phyloP scores from a whole-genome alignment of 352 stramenopile species.

The Phytophthora fragariae region DNA sequence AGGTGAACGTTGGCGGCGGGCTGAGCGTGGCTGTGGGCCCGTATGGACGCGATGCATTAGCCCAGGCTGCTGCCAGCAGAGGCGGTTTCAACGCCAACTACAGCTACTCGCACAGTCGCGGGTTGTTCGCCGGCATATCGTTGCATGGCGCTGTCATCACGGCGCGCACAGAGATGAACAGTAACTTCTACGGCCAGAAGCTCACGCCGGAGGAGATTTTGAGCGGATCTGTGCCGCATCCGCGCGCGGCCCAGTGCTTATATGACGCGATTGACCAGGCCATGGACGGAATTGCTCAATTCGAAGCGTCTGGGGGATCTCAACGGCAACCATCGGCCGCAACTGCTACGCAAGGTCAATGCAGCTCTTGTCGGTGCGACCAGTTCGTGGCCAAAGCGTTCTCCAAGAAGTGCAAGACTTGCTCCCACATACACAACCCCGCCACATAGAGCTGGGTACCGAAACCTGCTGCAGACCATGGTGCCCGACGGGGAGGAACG shows the following conservation, averaged over 20 bases:
- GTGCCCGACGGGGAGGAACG: background rate
- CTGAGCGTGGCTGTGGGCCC: conserved; percentile 92
- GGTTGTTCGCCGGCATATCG: conserved; percentile 94
- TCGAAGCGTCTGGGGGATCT: conserved; percentile 44
- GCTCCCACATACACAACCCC: conserved; percentile 57
- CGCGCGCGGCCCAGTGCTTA: conserved; percentile 73
- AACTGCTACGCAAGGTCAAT: conserved; percentile 35
- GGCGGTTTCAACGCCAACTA: conserved; percentile 92
- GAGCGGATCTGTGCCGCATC: conserved; percentile 58
- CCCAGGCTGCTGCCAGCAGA: conserved; percentile 82
- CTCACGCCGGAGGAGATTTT: conserved; percentile 83
- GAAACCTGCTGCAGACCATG: background rate
- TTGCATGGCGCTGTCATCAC: conserved; percentile 94
- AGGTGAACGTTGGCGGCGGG: conserved; percentile 93
- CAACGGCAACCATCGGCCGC: conserved; percentile 23
- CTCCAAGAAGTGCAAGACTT: conserved; percentile 85
- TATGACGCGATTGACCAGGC: conserved; percentile 82
- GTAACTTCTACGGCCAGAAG: conserved; percentile 94
- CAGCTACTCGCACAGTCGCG: conserved; percentile 94
- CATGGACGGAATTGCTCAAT: conserved; percentile 75
- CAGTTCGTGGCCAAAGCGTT: conserved; percentile 72
- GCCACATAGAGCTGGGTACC: conserved; percentile 18
- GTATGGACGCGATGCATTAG: conserved; percentile 83
- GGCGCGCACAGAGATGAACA: conserved; percentile 92
- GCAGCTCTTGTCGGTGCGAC: conserved; percentile 62